These are phyloP conservation scores for Westerdykella sp. DNA, from an alignment of 2,329 filamentous ascomycete species.

Conservation along the genomic window DNA sequence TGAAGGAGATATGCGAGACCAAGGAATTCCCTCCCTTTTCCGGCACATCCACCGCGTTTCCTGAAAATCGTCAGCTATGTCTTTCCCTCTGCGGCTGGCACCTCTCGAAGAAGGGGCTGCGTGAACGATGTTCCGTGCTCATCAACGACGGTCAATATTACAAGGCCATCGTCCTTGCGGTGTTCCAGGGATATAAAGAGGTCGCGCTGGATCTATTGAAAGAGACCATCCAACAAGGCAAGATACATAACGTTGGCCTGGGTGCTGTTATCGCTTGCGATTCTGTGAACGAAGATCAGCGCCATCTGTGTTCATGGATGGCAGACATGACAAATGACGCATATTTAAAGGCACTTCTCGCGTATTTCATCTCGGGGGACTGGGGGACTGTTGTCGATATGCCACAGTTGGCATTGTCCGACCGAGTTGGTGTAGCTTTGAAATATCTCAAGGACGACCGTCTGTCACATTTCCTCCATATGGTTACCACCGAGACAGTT, in stretches of 20 bases:
- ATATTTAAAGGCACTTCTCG: constrained; percentile 73
- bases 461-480: constrained; percentile 40
- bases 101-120: constrained; percentile 48
- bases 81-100: constrained; percentile 71
- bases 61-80: constrained; percentile 67
- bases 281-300: constrained; percentile 51
- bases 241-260: constrained; percentile 52
- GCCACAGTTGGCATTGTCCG: constrained; percentile 64
- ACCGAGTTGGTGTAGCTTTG: constrained; percentile 68
- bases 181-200: constrained; percentile 65
- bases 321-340: constrained; percentile 64
- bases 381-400: constrained; percentile 71
- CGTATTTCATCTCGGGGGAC: constrained; percentile 68
- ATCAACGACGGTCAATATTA: constrained; percentile 56
- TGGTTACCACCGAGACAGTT: constrained; percentile 55
- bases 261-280: constrained; percentile 45
- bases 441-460: constrained; percentile 58
- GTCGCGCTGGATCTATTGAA: constrained; percentile 66
- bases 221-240: constrained; percentile 59
- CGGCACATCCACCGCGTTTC: constrained; percentile 57
- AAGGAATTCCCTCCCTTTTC: constrained; percentile 58
- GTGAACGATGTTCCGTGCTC: constrained; percentile 45
- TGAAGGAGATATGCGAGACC: constrained; percentile 59
- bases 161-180: constrained; percentile 67
- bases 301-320: constrained; percentile 57